Evolutionary conservation across 495 filamentous ascomycete genomes (phyloP).

Genomic region (Neurospora sp.): DNA sequence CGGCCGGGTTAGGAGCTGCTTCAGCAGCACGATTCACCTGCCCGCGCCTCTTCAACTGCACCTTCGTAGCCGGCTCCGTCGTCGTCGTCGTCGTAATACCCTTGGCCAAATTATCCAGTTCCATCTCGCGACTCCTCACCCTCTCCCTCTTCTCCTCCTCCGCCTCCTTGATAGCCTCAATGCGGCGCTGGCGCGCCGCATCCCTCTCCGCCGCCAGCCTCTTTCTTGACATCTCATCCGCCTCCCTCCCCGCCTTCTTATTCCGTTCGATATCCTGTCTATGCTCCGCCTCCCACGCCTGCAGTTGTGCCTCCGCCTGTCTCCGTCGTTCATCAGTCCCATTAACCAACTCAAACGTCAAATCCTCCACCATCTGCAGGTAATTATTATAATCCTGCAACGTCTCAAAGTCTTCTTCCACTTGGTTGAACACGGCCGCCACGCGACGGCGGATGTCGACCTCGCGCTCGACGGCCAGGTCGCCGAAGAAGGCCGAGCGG

Average conservation of each 20-base stretch:
- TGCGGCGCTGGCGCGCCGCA: slow-evolving; percentile 48
- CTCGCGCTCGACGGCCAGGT: slow-evolving; percentile 84
- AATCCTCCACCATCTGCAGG: slow-evolving; percentile 81
- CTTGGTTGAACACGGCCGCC: slow-evolving; percentile 72
- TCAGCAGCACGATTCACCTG: slow-evolving; percentile 23
- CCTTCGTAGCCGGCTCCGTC: slow-evolving; percentile 37
- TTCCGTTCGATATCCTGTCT: slow-evolving; percentile 64
- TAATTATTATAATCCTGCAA: slow-evolving; percentile 84
- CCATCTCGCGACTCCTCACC: slow-evolving; percentile 34
- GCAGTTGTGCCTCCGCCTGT: slow-evolving; percentile 54
- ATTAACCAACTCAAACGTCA: slow-evolving; percentile 77
- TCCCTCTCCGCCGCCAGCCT: slow-evolving; percentile 34
- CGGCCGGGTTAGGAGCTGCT: slow-evolving; percentile 7
- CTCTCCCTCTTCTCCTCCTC: slow-evolving; percentile 44
- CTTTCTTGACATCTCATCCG: slow-evolving; percentile 33
- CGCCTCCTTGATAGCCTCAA: slow-evolving; percentile 49
- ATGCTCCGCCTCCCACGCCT: slow-evolving; percentile 58
- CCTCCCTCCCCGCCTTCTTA: slow-evolving; percentile 48
- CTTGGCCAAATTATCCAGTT: slow-evolving; percentile 38
- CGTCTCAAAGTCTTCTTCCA: slow-evolving; percentile 80
- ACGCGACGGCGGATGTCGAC: slow-evolving; percentile 83
- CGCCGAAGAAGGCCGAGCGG: slow-evolving; percentile 79
- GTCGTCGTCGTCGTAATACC: neutral
- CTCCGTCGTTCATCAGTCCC: slow-evolving; percentile 55
- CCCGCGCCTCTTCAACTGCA: slow-evolving; percentile 60